A percentile compares a stretch with the other conserved stretches of the same genome.
phyloP scores from a whole-genome alignment of 2,329 filamentous ascomycete species.

The Amauroascus verrucosus region DNA sequence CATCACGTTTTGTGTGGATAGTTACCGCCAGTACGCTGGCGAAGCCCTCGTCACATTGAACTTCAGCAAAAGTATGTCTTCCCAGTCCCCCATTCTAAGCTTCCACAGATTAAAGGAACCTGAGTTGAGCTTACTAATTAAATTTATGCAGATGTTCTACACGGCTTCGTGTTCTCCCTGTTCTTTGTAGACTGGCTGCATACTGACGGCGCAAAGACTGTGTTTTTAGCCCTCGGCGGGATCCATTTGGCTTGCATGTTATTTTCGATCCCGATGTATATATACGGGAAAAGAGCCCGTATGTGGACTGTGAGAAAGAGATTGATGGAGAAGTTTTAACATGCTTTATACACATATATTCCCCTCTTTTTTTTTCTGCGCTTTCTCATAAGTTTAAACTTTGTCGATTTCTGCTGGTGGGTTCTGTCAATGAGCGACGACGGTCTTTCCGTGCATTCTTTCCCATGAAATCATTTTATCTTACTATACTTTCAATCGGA shows the following conservation, averaged over 20 bases:
- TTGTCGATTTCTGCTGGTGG: not conserved
- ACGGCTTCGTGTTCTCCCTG: constrained; percentile 77
- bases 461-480: too few relatives aligned
- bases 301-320: constrained; percentile 91
- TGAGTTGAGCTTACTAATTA: not conserved
- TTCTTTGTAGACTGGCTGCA: constrained; percentile 83
- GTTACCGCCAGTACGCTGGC: constrained; percentile 83
- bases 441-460: too few relatives aligned
- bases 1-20: constrained; percentile 91
- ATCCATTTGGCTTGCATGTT: constrained; percentile 71
- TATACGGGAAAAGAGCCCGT: constrained; percentile 77
- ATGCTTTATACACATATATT: not conserved
- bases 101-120: not conserved
- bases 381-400: not conserved
- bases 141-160: constrained; percentile 56
- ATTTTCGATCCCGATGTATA: constrained; percentile 80
- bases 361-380: not conserved
- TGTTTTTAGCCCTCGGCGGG: constrained; percentile 73
- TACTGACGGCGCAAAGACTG: constrained; percentile 59
- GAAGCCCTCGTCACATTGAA: constrained; percentile 92
- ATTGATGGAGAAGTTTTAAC: constrained; percentile 67
- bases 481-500: too few relatives aligned
- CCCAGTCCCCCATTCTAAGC: not conserved
- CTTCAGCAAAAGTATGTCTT: constrained; percentile 65
- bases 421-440: too few relatives aligned